phyloP scores from a whole-genome alignment of 2,329 filamentous ascomycete species.

The Pseudogymnoascus sp. region DNA sequence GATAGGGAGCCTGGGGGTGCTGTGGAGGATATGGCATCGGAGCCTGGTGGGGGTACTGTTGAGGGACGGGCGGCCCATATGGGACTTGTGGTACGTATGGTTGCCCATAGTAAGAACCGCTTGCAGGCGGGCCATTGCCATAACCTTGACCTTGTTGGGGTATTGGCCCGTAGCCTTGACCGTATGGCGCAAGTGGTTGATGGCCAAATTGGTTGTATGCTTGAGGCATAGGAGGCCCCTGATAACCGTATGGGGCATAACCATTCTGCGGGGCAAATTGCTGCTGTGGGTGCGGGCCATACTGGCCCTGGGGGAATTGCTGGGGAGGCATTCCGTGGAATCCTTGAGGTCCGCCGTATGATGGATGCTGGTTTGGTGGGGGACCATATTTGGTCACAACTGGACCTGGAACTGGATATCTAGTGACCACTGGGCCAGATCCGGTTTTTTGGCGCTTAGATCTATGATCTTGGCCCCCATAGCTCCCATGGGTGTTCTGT shows the following conservation, averaged over 20 bases:
- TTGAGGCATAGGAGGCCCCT: not conserved
- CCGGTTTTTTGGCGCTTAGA: constrained; percentile 25
- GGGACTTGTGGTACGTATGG: constrained; percentile 13
- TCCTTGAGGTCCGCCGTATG: not conserved
- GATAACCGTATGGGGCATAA: not conserved
- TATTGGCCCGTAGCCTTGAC: not conserved
- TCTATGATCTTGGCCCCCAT: constrained; percentile 11
- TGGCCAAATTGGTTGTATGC: not conserved
- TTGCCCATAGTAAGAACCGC: constrained; percentile 9
- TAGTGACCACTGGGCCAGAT: constrained; percentile 16
- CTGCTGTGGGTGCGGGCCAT: constrained; percentile 18
- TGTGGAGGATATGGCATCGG: constrained; percentile 16
- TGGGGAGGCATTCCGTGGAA: not conserved
- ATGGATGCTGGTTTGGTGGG: constrained; percentile 10
- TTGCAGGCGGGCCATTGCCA: not conserved
- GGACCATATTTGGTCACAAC: constrained; percentile 14
- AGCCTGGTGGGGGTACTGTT: constrained; percentile 16
- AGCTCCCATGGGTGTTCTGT: not conserved
- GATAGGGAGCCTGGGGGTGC: constrained; percentile 12
- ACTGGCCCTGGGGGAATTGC: constrained; percentile 7
- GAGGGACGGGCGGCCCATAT: constrained; percentile 15
- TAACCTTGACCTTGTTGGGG: not conserved
- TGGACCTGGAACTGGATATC: constrained; percentile 14
- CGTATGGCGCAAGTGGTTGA: not conserved
- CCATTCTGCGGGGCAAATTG: constrained; percentile 18